A percentile compares a stretch with the other conserved stretches of the same genome.
These are phyloP conservation scores for Pleoardoris graminearum DNA, from an alignment of 2,329 filamentous ascomycete species.

Conservation along the genomic window DNA sequence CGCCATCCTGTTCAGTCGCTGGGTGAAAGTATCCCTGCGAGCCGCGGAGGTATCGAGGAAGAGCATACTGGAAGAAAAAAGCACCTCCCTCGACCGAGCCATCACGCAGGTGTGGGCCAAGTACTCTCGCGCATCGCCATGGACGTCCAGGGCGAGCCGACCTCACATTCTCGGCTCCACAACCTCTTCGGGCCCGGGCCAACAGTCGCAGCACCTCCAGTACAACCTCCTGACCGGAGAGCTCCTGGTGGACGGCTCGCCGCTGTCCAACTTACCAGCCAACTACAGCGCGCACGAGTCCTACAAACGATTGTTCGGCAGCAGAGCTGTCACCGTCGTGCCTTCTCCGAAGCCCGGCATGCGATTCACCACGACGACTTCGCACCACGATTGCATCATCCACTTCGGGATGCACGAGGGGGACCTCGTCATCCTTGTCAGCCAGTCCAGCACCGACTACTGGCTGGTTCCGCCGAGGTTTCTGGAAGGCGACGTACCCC, in stretches of 20 bases:
- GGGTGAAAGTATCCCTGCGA: no score
- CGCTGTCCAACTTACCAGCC: not conserved
- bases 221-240: not conserved
- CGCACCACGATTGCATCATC: conserved; percentile 28
- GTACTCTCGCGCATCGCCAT: no score
- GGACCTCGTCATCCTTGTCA: conserved; percentile 31
- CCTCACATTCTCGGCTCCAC: no score
- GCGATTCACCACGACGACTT: conserved; percentile 45
- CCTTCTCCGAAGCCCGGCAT: conserved; percentile 30
- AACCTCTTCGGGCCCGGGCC: no score
- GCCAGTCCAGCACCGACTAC: conserved; percentile 5
- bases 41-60: no score
- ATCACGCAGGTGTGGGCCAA: no score
- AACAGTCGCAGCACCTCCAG: no score
- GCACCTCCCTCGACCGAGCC: no score
- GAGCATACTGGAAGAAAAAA: no score
- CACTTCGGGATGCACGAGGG: conserved; percentile 40
- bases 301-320: not conserved
- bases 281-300: not conserved
- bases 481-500: conserved; percentile 41
- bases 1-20: no score
- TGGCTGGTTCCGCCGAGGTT: conserved; percentile 39
- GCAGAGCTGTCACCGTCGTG: not conserved
- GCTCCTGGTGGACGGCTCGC: not conserved
- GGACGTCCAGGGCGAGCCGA: no score